Conservation (phyloP, 192 early-diverging fungal species). For the Coemansia sp. region DNA sequence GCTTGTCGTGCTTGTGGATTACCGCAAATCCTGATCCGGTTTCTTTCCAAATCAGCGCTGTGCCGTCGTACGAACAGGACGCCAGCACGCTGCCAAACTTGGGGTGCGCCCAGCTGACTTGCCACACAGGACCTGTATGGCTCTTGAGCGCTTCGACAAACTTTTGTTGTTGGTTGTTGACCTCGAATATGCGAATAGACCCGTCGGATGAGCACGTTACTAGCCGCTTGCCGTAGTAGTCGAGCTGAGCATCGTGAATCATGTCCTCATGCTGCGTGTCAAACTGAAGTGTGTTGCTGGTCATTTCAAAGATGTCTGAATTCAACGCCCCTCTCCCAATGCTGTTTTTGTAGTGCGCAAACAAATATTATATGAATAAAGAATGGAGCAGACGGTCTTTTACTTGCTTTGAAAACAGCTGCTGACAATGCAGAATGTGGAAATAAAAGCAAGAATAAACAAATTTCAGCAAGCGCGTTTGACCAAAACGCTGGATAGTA, state of each 20-base stretch:
- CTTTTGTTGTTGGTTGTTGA: conserved; percentile 61
- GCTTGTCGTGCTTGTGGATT: conserved; percentile 78
- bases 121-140: conserved; percentile 98
- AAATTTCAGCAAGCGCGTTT: too few relatives aligned
- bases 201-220: conserved; percentile 98
- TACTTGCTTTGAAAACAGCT: too few relatives aligned
- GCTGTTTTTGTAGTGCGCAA: too few relatives aligned
- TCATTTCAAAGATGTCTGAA: background rate
- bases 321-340: too few relatives aligned
- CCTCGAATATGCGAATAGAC: conserved; percentile 90
- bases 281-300: conserved; percentile 35
- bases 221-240: conserved; percentile 84
- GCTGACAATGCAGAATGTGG: too few relatives aligned
- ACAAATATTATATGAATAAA: too few relatives aligned
- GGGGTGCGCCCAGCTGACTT: conserved; percentile 99
- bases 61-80: conserved; percentile 96
- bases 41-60: conserved; percentile 96
- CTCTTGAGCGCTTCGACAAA: conserved; percentile 56
- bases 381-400: too few relatives aligned
- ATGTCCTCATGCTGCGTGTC: conserved; percentile 58
- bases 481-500: too few relatives aligned
- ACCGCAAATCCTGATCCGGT: conserved; percentile 56
- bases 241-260: conserved; percentile 77
- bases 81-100: conserved; percentile 95
- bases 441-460: too few relatives aligned